phyloP scores from a whole-genome alignment of 768 basidiomycete genomes.

The Termitomyces sp. region DNA sequence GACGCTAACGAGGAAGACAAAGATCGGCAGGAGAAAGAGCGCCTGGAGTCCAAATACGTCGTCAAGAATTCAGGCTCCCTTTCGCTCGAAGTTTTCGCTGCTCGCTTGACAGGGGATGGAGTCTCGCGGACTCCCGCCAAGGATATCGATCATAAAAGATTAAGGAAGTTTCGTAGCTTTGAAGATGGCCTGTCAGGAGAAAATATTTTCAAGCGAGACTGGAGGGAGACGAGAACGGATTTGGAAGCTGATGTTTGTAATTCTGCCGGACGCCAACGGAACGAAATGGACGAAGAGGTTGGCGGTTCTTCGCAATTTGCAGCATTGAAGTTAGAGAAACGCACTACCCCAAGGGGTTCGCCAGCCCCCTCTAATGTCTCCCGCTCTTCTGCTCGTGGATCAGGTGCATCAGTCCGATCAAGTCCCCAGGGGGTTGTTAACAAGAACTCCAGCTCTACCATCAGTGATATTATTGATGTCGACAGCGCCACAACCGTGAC shows the following conservation, averaged over 20 bases:
- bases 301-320: conserved; percentile 12
- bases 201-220: conserved; percentile 68
- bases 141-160: conserved; percentile 29
- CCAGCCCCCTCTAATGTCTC: conserved; percentile 41
- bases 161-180: conserved; percentile 52
- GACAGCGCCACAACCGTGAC: conserved; percentile 29
- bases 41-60: conserved; percentile 26
- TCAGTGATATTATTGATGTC: conserved; percentile 40
- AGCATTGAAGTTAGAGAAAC: conserved; percentile 17
- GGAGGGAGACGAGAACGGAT: conserved; percentile 66
- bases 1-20: conserved; percentile 42
- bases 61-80: conserved; percentile 70
- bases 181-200: conserved; percentile 64
- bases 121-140: conserved; percentile 28
- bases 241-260: conserved; percentile 29
- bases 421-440: conserved; percentile 45
- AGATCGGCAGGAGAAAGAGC: conserved; percentile 37
- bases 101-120: conserved; percentile 62
- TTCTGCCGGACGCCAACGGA: conserved; percentile 15
- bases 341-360: conserved; percentile 30
- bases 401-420: conserved; percentile 47
- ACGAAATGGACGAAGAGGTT: conserved; percentile 20
- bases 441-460: conserved; percentile 41
- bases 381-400: conserved; percentile 44
- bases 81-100: conserved; percentile 68